Evolutionary conservation across 2,329 filamentous ascomycete genomes (phyloP).

Genomic region (Waltergamsia citrina): DNA sequence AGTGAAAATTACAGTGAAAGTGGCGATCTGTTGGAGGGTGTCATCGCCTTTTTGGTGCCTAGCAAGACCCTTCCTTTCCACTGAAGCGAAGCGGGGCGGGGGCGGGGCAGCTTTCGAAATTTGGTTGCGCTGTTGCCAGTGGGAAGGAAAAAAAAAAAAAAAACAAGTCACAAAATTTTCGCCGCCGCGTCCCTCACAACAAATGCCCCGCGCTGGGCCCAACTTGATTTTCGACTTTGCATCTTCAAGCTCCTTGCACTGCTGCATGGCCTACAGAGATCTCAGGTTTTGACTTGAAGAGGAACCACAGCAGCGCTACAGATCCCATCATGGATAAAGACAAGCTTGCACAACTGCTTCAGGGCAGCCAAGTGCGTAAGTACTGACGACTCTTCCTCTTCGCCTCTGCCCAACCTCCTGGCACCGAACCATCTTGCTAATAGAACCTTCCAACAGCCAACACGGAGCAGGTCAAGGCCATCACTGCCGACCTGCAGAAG

Average conservation of each 20-base stretch:
- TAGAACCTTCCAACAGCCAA: conserved; percentile 49
- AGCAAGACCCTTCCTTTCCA: not conserved
- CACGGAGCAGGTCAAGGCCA: conserved; percentile 80
- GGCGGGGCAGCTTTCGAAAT: not conserved
- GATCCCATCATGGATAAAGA: conserved; percentile 40
- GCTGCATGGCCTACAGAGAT: no score
- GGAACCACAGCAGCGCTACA: no score
- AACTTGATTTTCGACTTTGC: conserved; percentile 1
- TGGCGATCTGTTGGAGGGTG: no score
- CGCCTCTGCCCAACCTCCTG: not conserved
- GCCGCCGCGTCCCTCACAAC: conserved; percentile 2
- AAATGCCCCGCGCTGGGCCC: conserved; percentile 4
- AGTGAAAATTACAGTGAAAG: no score
- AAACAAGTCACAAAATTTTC: conserved; percentile 3
- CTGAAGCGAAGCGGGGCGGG: conserved; percentile 1
- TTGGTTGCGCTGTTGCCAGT: not conserved
- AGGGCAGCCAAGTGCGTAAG: conserved; percentile 81
- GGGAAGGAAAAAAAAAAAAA: not conserved
- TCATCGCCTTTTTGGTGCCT: no score
- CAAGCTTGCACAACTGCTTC: conserved; percentile 76
- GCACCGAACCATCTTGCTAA: not conserved
- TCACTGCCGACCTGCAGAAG: conserved; percentile 83
- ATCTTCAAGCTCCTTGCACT: conserved; percentile 5
- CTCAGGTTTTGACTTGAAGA: no score
- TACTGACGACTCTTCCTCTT: conserved; percentile 15